phyloP scores from a whole-genome alignment of 1,284 basidiomycete species.

The Ceratobasidium sp. region DNA sequence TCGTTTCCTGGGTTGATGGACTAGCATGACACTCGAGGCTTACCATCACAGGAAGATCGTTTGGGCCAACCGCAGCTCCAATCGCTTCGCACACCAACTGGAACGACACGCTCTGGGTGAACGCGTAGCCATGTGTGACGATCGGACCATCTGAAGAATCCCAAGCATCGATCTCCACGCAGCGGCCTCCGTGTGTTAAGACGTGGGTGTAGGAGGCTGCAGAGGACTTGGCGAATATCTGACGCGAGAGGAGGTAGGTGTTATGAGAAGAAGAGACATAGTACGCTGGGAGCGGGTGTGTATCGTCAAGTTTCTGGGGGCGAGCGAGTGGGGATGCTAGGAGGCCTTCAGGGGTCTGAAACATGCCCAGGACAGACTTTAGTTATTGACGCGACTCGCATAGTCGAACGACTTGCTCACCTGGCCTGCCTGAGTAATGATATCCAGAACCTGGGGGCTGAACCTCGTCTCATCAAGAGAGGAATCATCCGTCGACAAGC shows the following conservation, averaged over 20 bases:
- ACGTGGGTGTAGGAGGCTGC: conserved; percentile 54
- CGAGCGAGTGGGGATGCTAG: conserved; percentile 14
- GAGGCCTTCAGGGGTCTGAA: conserved; percentile 30
- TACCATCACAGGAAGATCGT: conserved; percentile 52
- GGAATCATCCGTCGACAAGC: conserved; percentile 36
- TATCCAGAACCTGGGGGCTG: conserved; percentile 22
- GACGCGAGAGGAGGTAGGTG: conserved; percentile 55
- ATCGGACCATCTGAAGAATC: conserved; percentile 52
- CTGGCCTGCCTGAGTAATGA: conserved; percentile 35
- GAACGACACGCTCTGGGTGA: conserved; percentile 46
- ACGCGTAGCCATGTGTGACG: conserved; percentile 53
- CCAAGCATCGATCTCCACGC: conserved; percentile 58
- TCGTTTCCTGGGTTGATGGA: conserved; percentile 52
- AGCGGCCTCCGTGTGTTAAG: conserved; percentile 53
- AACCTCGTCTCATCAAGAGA: conserved; percentile 29
- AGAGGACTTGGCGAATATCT: conserved; percentile 54
- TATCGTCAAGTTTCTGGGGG: conserved; percentile 37
- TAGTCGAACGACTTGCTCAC: neutral
- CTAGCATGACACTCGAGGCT: conserved; percentile 56
- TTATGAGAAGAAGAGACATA: conserved; percentile 51
- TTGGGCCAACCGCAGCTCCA: conserved; percentile 39
- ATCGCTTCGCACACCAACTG: conserved; percentile 47
- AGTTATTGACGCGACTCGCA: neutral
- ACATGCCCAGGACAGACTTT: neutral
- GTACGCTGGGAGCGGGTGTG: conserved; percentile 44